phyloP scores from a whole-genome alignment of 164 flowering plant genomes.

The Malania oleifera region DNA sequence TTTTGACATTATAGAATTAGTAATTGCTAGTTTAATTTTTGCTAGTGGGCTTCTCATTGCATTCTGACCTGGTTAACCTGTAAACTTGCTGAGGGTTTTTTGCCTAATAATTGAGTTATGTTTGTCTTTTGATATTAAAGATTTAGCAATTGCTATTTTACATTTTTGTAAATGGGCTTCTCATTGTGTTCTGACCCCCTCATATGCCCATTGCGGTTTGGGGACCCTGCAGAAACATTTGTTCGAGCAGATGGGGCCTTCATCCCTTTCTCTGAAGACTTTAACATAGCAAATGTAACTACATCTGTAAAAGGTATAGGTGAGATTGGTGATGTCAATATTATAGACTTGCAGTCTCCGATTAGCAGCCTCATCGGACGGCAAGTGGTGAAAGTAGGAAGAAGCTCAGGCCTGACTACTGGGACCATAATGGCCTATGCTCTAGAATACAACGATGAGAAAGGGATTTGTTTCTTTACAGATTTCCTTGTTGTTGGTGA shows the following conservation, averaged over 20 bases:
- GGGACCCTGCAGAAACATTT: constrained; percentile 72
- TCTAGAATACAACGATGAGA: constrained; percentile 88
- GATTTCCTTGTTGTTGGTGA: constrained; percentile 95
- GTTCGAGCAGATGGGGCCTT: constrained; percentile 96
- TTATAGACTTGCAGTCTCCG: constrained; percentile 74
- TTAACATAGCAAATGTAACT: constrained; percentile 57
- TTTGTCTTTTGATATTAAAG: neutral
- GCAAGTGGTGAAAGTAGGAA: constrained; percentile 85
- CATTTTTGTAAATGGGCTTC: constrained; percentile 3
- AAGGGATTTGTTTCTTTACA: constrained; percentile 89
- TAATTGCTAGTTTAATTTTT: neutral
- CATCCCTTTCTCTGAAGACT: constrained; percentile 83
- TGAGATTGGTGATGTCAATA: constrained; percentile 67
- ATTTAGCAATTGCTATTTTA: neutral
- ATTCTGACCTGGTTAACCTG: too few species aligned
- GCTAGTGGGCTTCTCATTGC: constrained; percentile 10
- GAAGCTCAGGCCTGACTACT: constrained; percentile 91
- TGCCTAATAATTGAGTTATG: too few species aligned
- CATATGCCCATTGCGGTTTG: constrained; percentile 18
- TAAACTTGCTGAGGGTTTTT: too few species aligned
- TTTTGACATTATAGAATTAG: neutral
- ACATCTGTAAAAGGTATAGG: constrained; percentile 79
- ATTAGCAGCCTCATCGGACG: constrained; percentile 72
- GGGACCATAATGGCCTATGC: constrained; percentile 95
- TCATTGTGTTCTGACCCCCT: constrained; percentile 22